Percentiles rank a stretch among this genome's conserved stretches.
Conservation (phyloP, 495 filamentous ascomycete genomes). For the Opeltia flavorubescens region DNA sequence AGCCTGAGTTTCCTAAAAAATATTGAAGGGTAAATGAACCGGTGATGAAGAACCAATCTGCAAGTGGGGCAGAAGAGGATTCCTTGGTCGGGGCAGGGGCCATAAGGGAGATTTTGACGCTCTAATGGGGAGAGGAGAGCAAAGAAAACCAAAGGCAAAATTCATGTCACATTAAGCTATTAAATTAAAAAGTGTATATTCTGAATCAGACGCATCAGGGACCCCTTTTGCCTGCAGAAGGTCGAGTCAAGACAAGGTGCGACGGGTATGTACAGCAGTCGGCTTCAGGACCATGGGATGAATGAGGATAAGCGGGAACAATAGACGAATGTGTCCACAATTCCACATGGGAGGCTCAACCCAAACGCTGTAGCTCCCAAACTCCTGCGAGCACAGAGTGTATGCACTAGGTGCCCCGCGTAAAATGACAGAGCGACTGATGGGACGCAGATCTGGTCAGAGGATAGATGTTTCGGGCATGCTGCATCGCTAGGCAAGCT, state of each 20-base stretch:
- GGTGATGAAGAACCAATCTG: slow-evolving; percentile 98
- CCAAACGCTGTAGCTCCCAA: too few species aligned
- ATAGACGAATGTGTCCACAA: too few species aligned
- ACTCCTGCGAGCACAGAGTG: too few species aligned
- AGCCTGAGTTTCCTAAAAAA: slow-evolving; percentile 25
- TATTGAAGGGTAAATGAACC: slow-evolving; percentile 63
- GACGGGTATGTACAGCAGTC: not conserved
- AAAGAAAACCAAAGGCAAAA: not conserved
- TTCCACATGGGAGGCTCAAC: not conserved
- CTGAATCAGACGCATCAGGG: not conserved
- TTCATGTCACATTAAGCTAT: not conserved
- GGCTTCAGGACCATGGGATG: not conserved
- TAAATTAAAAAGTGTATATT: not conserved
- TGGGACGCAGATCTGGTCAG: not conserved
- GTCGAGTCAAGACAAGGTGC: not conserved
- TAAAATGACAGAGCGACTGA: too few species aligned
- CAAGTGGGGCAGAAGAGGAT: slow-evolving; percentile 61
- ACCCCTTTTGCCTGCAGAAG: not conserved
- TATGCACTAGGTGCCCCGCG: too few species aligned
- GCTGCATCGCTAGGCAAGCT: not conserved
- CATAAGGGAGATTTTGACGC: slow-evolving; percentile 10
- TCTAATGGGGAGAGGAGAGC: slow-evolving; percentile 20
- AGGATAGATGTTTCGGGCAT: not conserved
- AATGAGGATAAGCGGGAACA: not conserved
- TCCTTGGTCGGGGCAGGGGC: slow-evolving; percentile 15